Base-by-base conservation (phyloP, 139 green algal genomes). In the Chlamydomonas schloesseri region DNA sequence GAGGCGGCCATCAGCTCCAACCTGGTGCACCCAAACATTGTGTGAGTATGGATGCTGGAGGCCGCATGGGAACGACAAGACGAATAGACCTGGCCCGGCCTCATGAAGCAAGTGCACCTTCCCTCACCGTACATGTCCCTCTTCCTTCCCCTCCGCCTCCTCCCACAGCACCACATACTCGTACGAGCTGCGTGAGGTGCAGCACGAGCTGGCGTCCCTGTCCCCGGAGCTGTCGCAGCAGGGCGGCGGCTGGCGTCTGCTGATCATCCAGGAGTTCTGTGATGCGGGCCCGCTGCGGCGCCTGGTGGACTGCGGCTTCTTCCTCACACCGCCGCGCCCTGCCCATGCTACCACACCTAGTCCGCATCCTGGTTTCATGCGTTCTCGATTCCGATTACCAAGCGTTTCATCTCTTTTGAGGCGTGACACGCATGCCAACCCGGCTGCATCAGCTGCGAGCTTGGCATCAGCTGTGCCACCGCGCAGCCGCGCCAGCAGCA, bases 201-300 rank as follows among this genome's bases (percentile, higher is more conserved):
- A 84, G 67, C 79, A 89, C 64, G 76, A 85, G 79, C 47, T 85
- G 31, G 79, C 79, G 47, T 77, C 46, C 37, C 55, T 85, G 21
- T 77, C 67, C 0, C 79, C 64, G 21, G 79, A 76, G 65, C 37
- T 89, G 36, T 77, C 68, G 20, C 68, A 34, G 73, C 75, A 86
- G 77, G 75, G 79, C 3, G 85, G 85, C 34, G 76, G 79, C 65
- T 89, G 80, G 75, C 71, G 80, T 53, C 80, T 89, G 68, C 79
- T 81, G 37, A 81, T 89, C 62, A 89, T 89, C 24, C 85, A 89
- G 76, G 85, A 89, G 77, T 89, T 70, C 36, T 89, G 85, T 57
- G 80, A 89, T 55, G 85, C 73, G 1, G 85, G 85, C 47, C 79
- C 79, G 26, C 31, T 76, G 9, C 79, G 79, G 0, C 31, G 67